Conservation (phyloP, 148 eudicot genomes). For the Camellia granthamiana region DNA sequence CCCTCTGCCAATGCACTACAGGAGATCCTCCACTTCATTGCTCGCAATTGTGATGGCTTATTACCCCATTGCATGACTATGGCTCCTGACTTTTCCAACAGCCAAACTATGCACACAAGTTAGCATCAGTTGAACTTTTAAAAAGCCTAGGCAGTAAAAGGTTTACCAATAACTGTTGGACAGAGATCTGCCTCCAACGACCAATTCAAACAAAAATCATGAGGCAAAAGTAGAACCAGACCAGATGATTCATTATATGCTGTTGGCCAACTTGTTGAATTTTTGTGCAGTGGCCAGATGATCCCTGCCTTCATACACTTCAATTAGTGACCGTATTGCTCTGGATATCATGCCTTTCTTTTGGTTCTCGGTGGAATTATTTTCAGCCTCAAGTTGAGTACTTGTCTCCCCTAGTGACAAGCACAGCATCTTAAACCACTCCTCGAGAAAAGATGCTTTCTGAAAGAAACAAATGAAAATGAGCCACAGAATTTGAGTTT, state of each 20-base stretch:
- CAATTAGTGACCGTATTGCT: slow-evolving; percentile 53
- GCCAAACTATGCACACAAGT: not conserved
- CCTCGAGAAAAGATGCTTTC: slow-evolving; percentile 80
- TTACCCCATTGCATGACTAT: not conserved
- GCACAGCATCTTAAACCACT: slow-evolving; percentile 59
- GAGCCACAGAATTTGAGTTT: not conserved
- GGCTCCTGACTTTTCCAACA: not conserved
- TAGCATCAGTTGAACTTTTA: not conserved
- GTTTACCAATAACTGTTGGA: not conserved
- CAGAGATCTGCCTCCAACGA: not conserved
- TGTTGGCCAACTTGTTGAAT: slow-evolving; percentile 34
- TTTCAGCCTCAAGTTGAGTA: slow-evolving; percentile 31
- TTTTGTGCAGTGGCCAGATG: slow-evolving; percentile 35
- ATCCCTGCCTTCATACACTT: slow-evolving; percentile 55
- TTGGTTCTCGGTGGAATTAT: slow-evolving; percentile 32
- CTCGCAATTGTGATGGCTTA: not conserved
- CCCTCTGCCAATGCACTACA: not conserved
- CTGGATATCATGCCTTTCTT: slow-evolving; percentile 50
- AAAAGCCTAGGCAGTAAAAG: not conserved
- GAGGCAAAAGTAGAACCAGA: not conserved
- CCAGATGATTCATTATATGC: slow-evolving; percentile 11
- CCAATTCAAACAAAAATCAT: not conserved
- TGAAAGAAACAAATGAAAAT: slow-evolving; percentile 26
- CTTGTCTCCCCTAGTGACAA: slow-evolving; percentile 46
- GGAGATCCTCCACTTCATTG: not conserved